These are phyloP conservation scores for Neoascochyta sp. DNA, from an alignment of 2,329 filamentous ascomycete genomes.

Conservation along the genomic window DNA sequence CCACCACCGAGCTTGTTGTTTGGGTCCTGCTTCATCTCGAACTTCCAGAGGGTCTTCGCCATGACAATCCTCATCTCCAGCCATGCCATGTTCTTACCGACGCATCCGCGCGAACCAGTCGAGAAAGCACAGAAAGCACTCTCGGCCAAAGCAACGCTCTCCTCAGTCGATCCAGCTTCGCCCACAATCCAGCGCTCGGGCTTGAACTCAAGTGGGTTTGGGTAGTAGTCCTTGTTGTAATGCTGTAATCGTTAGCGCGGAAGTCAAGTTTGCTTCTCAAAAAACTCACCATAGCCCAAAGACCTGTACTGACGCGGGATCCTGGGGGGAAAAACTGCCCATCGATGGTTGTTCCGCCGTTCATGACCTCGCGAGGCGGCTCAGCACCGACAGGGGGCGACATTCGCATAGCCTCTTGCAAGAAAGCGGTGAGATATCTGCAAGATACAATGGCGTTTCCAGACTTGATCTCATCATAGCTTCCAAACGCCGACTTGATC, in stretches of 20 bases:
- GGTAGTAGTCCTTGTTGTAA: constrained; percentile 16
- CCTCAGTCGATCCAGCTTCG: constrained; percentile 6
- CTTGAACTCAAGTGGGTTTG: constrained; percentile 11
- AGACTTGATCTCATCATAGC: constrained; percentile 10
- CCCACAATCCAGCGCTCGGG: constrained; percentile 20
- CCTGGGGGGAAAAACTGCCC: constrained; percentile 15
- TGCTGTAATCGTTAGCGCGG: constrained; percentile 1
- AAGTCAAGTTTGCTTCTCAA: no score
- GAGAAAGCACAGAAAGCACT: constrained; percentile 20
- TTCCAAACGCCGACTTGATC: constrained; percentile 8
- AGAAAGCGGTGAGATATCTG: constrained; percentile 14
- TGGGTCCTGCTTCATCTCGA: constrained; percentile 21
- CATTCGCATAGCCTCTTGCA: constrained; percentile 17
- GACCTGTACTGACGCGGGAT: constrained; percentile 14
- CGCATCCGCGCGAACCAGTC: constrained; percentile 22
- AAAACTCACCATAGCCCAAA: constrained; percentile 10
- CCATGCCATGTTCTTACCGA: constrained; percentile 27
- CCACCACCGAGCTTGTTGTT: constrained; percentile 23
- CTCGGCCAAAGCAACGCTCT: constrained; percentile 12
- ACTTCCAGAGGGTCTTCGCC: constrained; percentile 24
- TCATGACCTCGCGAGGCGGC: constrained; percentile 13
- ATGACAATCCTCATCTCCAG: constrained; percentile 23
- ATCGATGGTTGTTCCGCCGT: constrained; percentile 14
- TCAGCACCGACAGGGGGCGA: constrained; percentile 11
- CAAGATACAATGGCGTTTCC: constrained; percentile 8